phyloP scores from a whole-genome alignment of 2,329 filamentous ascomycete genomes.

The Cercospora beticola region DNA sequence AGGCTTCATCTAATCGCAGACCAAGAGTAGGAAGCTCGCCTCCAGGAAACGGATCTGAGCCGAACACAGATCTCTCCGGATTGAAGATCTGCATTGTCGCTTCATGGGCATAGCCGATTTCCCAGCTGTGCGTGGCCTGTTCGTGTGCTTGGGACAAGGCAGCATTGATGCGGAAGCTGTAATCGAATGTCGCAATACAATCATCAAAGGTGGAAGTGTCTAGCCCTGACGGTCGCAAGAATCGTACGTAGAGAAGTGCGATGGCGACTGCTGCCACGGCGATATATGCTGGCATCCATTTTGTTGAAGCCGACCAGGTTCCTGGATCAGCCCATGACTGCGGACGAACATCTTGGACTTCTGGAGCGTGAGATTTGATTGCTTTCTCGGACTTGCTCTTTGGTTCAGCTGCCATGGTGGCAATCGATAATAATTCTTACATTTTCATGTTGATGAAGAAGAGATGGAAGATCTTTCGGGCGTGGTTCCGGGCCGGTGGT shows the following conservation, averaged over 20 bases:
- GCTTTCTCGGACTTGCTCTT: neutral
- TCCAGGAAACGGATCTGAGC: slow-evolving; percentile 38
- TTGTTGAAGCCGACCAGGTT: slow-evolving; percentile 26
- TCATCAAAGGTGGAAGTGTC: slow-evolving; percentile 23
- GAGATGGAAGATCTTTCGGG: neutral
- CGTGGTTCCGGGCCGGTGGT: neutral
- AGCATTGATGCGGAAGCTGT: slow-evolving; percentile 31
- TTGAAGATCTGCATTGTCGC: slow-evolving; percentile 44
- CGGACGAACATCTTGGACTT: neutral
- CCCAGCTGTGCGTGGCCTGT: slow-evolving; percentile 44
- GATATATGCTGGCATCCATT: slow-evolving; percentile 24
- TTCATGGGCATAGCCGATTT: slow-evolving; percentile 45
- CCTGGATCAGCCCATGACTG: slow-evolving; percentile 27
- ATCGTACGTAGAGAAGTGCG: slow-evolving; percentile 24
- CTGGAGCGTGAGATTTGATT: neutral
- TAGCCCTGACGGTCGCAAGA: slow-evolving; percentile 18
- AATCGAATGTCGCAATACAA: slow-evolving; percentile 32
- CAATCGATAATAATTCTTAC: neutral
- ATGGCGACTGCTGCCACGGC: slow-evolving; percentile 18
- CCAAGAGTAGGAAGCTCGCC: slow-evolving; percentile 32
- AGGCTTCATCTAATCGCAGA: slow-evolving; percentile 32
- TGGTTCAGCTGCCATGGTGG: neutral
- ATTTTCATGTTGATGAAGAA: slow-evolving; percentile 1
- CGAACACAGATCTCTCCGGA: slow-evolving; percentile 42
- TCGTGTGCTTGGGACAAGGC: slow-evolving; percentile 33